Evolutionary conservation across 2,329 filamentous ascomycete genomes (phyloP).

Genomic region (Penicillium sp.): DNA sequence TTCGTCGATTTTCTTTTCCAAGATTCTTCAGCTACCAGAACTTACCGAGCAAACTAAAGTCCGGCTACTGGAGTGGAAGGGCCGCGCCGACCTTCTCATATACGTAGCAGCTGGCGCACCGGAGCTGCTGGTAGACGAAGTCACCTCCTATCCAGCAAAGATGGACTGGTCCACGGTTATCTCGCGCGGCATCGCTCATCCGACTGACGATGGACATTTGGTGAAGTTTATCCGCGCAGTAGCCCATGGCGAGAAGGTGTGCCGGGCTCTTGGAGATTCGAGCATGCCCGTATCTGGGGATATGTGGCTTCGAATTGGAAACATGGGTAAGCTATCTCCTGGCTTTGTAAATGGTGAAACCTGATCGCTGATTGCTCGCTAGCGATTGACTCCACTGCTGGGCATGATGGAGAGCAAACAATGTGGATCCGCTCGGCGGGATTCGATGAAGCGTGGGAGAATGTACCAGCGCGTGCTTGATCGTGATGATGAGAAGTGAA

Average conservation of each 20-base stretch:
- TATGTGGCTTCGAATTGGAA: conserved; percentile 43
- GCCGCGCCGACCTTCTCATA: conserved; percentile 64
- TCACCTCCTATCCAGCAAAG: conserved; percentile 55
- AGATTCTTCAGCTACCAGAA: conserved; percentile 55
- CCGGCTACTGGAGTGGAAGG: conserved; percentile 76
- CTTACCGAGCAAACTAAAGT: conserved; percentile 60
- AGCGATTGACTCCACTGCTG: background rate
- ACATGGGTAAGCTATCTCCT: conserved; percentile 35
- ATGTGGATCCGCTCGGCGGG: conserved; percentile 40
- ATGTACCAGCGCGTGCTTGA: conserved; percentile 18
- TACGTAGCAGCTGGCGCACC: conserved; percentile 66
- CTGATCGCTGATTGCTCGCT: conserved; percentile 20
- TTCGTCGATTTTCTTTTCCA: conserved; percentile 64
- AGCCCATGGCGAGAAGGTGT: conserved; percentile 55
- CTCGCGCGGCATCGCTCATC: conserved; percentile 41
- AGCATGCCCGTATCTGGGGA: conserved; percentile 36
- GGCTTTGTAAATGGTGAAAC: conserved; percentile 8
- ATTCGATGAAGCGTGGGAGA: conserved; percentile 41
- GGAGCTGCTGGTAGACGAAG: conserved; percentile 52
- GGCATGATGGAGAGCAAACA: background rate
- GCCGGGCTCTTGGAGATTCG: conserved; percentile 30
- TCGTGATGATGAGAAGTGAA: conserved; percentile 11
- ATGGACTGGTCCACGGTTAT: conserved; percentile 45
- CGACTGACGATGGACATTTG: conserved; percentile 71
- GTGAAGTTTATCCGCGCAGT: conserved; percentile 69